Base-by-base conservation (phyloP, 2,329 filamentous ascomycete genomes). In the Lomentospora prolificans region DNA sequence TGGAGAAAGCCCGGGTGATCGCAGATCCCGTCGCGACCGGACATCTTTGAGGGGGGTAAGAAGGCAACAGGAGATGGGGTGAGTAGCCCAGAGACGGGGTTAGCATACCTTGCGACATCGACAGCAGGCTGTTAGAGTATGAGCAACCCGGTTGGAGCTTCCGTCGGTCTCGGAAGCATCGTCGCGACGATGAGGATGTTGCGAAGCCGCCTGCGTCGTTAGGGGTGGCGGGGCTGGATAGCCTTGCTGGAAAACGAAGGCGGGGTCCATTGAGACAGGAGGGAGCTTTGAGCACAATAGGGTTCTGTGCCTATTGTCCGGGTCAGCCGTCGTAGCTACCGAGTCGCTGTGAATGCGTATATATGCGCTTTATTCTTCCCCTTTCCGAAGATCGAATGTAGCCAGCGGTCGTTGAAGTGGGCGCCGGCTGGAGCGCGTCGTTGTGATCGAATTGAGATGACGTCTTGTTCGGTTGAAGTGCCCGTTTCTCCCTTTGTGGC, bases 61-160 rank as follows among this genome's bases (percentile, higher is more conserved):
- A n/a, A n/a, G n/a, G n/a, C n/a, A n/a, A n/a, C n/a, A n/a, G n/a
- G n/a, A n/a, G n/a, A n/a, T n/a, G n/a, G n/a, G n/a, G n/a, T n/a
- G n/a, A n/a, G n/a, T n/a, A n/a, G n/a, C n/a, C n/a, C n/a, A n/a
- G n/a, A n/a, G n/a, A n/a, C n/a, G 36, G 7, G n/a, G 22, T 22
- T 25, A 62, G 69, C 77, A 67, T 73, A 89, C 87, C 77, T 88
- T 85, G 67, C 87, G 81, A 70, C 87, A 92, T 59, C 87, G 82
- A 65, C 85, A 89, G 65, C 87, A 91, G 22, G 88, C 88, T 52
- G 87, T 90, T 64, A 92, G 70, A 4, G 88, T 91, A 66, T 91
- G 87, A 28, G 87, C 87, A 61, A 90, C 85, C 61, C 86, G 77
- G 65, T 80, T 75, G 57, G 79, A 70, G 62, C 75, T 69, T 63